These are phyloP conservation scores for Amyloporia xantha DNA, from an alignment of 768 basidiomycete genomes.

Conservation along the genomic window DNA sequence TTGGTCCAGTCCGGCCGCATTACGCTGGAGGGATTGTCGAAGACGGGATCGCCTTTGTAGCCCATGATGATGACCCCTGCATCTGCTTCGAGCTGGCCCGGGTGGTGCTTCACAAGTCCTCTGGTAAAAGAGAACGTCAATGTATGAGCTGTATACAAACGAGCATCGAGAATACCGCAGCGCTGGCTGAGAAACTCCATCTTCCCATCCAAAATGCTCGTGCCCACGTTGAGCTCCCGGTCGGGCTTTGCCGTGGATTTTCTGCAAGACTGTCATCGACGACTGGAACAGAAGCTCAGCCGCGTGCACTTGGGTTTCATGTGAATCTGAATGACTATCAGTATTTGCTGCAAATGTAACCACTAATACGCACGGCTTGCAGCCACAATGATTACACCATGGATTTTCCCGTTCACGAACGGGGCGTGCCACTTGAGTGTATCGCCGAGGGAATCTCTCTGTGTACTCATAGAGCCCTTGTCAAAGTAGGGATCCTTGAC, in stretches of 20 bases:
- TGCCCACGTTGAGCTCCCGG: slow-evolving; percentile 31
- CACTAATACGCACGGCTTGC: background rate
- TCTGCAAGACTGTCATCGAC: slow-evolving; percentile 11
- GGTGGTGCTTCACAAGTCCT: background rate
- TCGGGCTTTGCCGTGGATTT: slow-evolving; percentile 29
- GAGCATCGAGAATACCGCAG: slow-evolving; percentile 26
- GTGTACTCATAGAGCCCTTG: slow-evolving; percentile 1
- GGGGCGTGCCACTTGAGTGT: background rate
- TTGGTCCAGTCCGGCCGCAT: slow-evolving; percentile 2
- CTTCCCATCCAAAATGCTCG: slow-evolving; percentile 51
- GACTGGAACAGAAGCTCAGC: background rate
- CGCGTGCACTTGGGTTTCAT: background rate
- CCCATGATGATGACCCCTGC: slow-evolving; percentile 41
- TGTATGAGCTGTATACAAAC: slow-evolving; percentile 14
- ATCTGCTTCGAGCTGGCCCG: slow-evolving; percentile 29
- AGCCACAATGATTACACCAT: slow-evolving; percentile 4
- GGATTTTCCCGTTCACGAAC: background rate
- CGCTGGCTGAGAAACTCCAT: slow-evolving; percentile 48
- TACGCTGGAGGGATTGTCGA: slow-evolving; percentile 2
- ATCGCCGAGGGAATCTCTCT: slow-evolving; percentile 2
- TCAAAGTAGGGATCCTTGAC: slow-evolving; percentile 4
- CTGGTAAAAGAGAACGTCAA: background rate
- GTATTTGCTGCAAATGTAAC: background rate
- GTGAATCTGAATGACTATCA: background rate
- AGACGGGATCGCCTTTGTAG: slow-evolving; percentile 32